These are phyloP conservation scores for Nymphaea colorata DNA, from an alignment of 164 flowering plant genomes.

Conservation along the genomic window DNA sequence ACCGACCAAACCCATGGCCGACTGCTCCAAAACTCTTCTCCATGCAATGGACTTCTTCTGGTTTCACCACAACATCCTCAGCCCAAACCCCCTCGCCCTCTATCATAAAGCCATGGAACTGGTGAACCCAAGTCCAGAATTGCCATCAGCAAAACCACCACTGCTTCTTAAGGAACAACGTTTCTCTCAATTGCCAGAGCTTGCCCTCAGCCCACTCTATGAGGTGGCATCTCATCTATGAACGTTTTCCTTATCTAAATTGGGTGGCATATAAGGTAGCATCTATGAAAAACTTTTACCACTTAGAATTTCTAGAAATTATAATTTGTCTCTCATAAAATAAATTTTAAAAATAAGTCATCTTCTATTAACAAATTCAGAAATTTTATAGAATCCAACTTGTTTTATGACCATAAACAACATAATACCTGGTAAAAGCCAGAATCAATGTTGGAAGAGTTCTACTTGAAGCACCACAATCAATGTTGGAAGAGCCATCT, in stretches of 20 bases:
- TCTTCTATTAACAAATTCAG: no score
- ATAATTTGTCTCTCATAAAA: no score
- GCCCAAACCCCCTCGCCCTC: conserved; percentile 13
- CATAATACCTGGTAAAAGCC: no score
- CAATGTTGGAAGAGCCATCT: neutral
- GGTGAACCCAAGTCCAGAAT: neutral
- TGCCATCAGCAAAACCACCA: neutral
- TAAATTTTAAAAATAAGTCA: no score
- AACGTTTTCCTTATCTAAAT: neutral
- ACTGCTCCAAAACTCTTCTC: conserved; percentile 12
- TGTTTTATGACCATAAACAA: no score
- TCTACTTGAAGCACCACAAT: neutral
- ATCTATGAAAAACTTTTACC: no score
- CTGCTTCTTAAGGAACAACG: neutral
- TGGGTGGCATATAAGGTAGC: no score
- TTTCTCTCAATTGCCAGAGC: neutral
- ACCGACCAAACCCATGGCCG: neutral
- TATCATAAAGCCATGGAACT: neutral
- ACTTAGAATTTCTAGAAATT: no score
- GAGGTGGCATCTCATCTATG: neutral
- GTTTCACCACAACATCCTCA: conserved; percentile 37
- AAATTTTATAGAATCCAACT: no score
- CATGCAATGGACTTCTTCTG: conserved; percentile 44
- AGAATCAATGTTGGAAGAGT: neutral
- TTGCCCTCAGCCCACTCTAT: neutral